Conservation (phyloP, 768 basidiomycete genomes). For the Neoboletus magnificus region DNA sequence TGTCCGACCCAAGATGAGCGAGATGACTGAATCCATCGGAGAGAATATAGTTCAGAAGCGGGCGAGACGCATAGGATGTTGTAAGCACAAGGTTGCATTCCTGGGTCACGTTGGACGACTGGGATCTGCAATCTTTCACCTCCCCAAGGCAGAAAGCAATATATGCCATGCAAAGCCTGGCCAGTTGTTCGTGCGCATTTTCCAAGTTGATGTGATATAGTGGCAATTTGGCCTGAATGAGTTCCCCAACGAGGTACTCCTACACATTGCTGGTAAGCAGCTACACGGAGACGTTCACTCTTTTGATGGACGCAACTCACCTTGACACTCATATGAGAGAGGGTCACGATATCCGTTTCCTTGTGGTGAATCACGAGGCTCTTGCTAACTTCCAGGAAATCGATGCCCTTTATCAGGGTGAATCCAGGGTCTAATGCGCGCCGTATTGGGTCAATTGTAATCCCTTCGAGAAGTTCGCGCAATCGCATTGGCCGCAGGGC, state of each 20-base stretch:
- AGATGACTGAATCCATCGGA: constrained; percentile 10
- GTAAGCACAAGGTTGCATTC: neutral
- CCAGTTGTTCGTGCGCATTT: constrained; percentile 3
- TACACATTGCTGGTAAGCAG: neutral
- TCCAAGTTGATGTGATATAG: constrained; percentile 7
- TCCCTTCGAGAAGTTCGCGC: constrained; percentile 6
- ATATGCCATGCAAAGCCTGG: constrained; percentile 12
- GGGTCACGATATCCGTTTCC: constrained; percentile 8
- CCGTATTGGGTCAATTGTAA: neutral
- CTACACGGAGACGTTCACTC: neutral
- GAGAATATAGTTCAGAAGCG: constrained; percentile 10
- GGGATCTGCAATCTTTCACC: neutral
- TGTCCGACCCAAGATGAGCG: neutral
- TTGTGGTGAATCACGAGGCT: constrained; percentile 10
- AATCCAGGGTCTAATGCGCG: constrained; percentile 1
- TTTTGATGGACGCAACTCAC: neutral
- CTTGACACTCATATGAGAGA: constrained; percentile 18
- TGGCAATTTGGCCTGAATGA: neutral
- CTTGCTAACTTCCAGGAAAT: constrained; percentile 1
- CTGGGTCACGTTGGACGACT: neutral
- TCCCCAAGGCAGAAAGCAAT: constrained; percentile 3
- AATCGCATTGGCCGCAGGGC: constrained; percentile 7
- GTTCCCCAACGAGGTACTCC: constrained; percentile 15
- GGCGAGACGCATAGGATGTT: neutral
- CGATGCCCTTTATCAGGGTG: neutral